Percentiles rank a stretch among this genome's conserved stretches.
phyloP scores from a whole-genome alignment of 2,329 filamentous ascomycete species.

The Fusarium torreyae region DNA sequence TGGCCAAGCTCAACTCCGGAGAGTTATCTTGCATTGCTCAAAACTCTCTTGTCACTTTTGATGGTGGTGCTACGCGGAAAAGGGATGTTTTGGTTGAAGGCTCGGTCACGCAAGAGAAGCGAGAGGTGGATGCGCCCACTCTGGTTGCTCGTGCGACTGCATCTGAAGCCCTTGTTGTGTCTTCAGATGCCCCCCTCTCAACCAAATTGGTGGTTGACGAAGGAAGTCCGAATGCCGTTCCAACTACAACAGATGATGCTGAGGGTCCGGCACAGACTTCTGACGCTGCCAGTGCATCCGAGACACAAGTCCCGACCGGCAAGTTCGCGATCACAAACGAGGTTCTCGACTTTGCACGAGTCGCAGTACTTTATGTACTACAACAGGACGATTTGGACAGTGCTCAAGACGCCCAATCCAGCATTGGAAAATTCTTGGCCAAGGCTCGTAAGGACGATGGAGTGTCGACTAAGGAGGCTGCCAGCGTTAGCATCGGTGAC shows the following conservation, averaged over 20 bases:
- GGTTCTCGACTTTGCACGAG: conserved; percentile 74
- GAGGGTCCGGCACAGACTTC: conserved; percentile 27
- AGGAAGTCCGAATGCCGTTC: conserved; percentile 35
- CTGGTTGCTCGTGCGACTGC: conserved; percentile 25
- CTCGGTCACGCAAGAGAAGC: conserved; percentile 40
- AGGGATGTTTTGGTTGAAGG: conserved; percentile 51
- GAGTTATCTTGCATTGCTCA: conserved; percentile 86
- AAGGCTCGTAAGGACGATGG: conserved; percentile 51
- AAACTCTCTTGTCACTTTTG: conserved; percentile 90
- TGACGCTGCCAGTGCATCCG: conserved; percentile 21
- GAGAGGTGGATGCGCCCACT: conserved; percentile 22
- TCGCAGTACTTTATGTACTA: conserved; percentile 73
- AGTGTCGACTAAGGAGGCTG: conserved; percentile 57
- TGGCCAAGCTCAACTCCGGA: conserved; percentile 81
- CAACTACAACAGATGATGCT: conserved; percentile 27
- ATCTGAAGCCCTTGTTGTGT: conserved; percentile 38
- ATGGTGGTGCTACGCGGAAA: conserved; percentile 65
- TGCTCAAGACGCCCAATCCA: conserved; percentile 68
- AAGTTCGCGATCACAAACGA: conserved; percentile 68
- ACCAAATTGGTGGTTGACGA: conserved; percentile 44
- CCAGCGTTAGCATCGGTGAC: conserved; percentile 60
- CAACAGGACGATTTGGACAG: conserved; percentile 67
- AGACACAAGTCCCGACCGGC: conserved; percentile 30
- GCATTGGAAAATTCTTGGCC: conserved; percentile 70
- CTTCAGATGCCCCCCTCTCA: conserved; percentile 36